Conservation (phyloP, 202 grass and related monocot genomes). For the Schoenoplectus tabernaemontani region DNA sequence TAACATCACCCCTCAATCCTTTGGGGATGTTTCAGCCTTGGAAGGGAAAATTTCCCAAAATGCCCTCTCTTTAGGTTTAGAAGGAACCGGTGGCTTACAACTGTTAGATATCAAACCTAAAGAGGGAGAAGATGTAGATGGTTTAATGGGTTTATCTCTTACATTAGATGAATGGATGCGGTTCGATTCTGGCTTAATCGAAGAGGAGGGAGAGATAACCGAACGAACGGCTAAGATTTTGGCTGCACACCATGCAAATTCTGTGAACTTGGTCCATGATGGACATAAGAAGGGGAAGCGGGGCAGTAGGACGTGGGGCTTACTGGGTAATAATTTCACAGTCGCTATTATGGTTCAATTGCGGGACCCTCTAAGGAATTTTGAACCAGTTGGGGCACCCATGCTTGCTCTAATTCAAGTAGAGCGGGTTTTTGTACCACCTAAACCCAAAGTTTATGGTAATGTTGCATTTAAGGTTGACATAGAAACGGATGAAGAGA, state of each 20-base stretch:
- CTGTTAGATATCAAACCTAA: conserved; percentile 73
- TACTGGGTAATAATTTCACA: conserved; percentile 90
- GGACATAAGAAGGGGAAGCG: conserved; percentile 56
- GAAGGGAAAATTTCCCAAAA: conserved; percentile 57
- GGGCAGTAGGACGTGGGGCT: conserved; percentile 80
- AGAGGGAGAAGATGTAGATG: conserved; percentile 60
- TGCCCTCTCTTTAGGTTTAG: conserved; percentile 59
- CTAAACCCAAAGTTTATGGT: conserved; percentile 76
- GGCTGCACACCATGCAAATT: conserved; percentile 95
- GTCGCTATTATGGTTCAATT: conserved; percentile 93
- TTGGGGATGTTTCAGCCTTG: conserved; percentile 73
- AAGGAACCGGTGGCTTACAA: conserved; percentile 88
- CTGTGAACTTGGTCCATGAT: conserved; percentile 64
- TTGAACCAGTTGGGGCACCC: conserved; percentile 78
- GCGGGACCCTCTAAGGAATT: conserved; percentile 75
- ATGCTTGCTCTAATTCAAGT: conserved; percentile 98
- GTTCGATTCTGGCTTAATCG: conserved; percentile 75
- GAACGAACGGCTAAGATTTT: conserved; percentile 83
- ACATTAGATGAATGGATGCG: conserved; percentile 95
- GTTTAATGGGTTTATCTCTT: conserved; percentile 88
- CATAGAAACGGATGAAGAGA: conserved; percentile 48
- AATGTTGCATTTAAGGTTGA: conserved; percentile 51
- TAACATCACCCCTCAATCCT: conserved; percentile 60
- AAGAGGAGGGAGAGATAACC: conserved; percentile 69
- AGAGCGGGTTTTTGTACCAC: conserved; percentile 83